phyloP scores from a whole-genome alignment of 768 basidiomycete species.

The Pholiota microspora region DNA sequence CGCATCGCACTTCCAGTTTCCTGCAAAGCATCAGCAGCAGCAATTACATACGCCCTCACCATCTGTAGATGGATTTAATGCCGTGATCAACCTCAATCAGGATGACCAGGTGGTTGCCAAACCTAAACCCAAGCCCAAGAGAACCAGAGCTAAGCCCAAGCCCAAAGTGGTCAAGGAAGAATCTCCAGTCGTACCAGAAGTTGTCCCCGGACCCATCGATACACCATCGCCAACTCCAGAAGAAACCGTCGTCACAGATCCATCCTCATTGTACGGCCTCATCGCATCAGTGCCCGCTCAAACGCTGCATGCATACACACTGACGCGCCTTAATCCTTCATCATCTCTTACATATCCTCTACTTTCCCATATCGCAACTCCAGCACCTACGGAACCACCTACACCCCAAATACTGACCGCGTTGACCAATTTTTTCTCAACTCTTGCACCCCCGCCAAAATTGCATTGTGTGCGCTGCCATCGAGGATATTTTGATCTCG shows the following conservation, averaged over 20 bases:
- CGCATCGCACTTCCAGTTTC: conserved; percentile 9
- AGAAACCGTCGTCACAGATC: conserved; percentile 31
- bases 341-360: conserved; percentile 26
- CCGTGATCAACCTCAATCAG: not conserved
- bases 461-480: conserved; percentile 80
- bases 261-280: conserved; percentile 45
- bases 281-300: conserved; percentile 64
- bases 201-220: conserved; percentile 34
- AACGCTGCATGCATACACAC: conserved; percentile 60
- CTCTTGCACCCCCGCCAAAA: conserved; percentile 62
- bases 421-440: conserved; percentile 57
- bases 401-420: conserved; percentile 36
- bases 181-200: conserved; percentile 5
- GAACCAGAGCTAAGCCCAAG: conserved; percentile 7
- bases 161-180: conserved; percentile 2
- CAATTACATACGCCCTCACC: conserved; percentile 58
- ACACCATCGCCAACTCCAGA: conserved; percentile 33
- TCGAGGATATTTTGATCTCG: conserved; percentile 63
- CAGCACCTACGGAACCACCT: conserved; percentile 31
- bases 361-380: conserved; percentile 42
- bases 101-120: conserved; percentile 8
- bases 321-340: conserved; percentile 44
- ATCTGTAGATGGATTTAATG: conserved; percentile 23
- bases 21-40: conserved; percentile 8
- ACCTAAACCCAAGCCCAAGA: conserved; percentile 8